A percentile compares a stretch with the other conserved stretches of the same genome.
Conservation (phyloP, 2,329 filamentous ascomycete genomes). For the Colletotrichum sp. region DNA sequence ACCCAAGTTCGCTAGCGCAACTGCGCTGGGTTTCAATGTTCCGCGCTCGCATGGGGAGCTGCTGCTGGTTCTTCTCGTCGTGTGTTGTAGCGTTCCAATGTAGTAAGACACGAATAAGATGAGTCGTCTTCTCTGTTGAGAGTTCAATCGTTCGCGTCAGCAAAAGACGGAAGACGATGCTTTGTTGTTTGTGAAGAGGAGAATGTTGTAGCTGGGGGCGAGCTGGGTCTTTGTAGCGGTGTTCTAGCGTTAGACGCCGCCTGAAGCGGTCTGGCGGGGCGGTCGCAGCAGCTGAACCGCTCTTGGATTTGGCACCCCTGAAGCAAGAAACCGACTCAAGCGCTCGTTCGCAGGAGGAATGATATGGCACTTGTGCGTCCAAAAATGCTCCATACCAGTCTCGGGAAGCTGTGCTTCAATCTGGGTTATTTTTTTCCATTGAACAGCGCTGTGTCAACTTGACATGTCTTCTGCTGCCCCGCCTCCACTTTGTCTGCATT, state of each 20-base stretch:
- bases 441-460: not conserved
- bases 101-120: not conserved
- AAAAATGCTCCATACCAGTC: no score
- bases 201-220: not conserved
- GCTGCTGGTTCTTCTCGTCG: not conserved
- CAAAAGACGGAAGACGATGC: not conserved
- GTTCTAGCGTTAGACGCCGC: not conserved
- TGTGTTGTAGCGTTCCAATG: not conserved
- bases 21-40: not conserved
- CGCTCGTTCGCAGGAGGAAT: not conserved
- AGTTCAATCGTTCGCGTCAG: not conserved
- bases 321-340: not conserved
- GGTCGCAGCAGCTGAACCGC: not conserved
- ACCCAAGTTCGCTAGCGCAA: not conserved
- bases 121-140: not conserved
- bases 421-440: not conserved
- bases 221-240: not conserved
- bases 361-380: not conserved
- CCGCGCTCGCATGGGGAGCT: not conserved
- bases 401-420: no score
- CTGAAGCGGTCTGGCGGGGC: not conserved
- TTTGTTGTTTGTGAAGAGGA: not conserved
- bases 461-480: not conserved
- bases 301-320: not conserved
- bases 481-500: not conserved